Percentiles rank a stretch among this genome's conserved stretches.
Conservation (phyloP, 2,329 filamentous ascomycete genomes). For the Xylariaceae sp. region DNA sequence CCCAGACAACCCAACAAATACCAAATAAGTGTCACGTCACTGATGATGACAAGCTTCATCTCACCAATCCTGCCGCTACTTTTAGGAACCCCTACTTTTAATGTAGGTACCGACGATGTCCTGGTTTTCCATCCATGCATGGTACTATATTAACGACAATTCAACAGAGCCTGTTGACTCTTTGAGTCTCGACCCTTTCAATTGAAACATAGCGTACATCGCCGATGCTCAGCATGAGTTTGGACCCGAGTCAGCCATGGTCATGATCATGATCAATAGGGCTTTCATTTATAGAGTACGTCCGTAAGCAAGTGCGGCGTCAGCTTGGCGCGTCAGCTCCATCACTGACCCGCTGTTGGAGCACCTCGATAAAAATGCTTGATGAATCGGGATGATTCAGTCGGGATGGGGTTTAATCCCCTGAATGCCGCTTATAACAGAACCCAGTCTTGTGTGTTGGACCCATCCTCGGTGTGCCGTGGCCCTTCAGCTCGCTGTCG, state of each 20-base stretch:
- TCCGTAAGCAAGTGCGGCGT: slow-evolving; percentile 3
- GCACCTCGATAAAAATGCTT: neutral
- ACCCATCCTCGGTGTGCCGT: neutral
- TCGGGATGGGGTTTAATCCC: neutral
- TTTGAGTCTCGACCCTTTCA: neutral
- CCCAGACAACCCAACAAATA: slow-evolving; percentile 3
- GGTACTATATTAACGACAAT: no score
- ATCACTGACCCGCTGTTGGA: slow-evolving; percentile 3
- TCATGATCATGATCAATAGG: neutral
- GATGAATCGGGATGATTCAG: neutral
- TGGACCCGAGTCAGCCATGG: slow-evolving; percentile 2
- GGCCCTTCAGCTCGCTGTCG: neutral
- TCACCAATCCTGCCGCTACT: slow-evolving; percentile 6
- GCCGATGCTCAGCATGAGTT: neutral
- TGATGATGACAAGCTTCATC: slow-evolving; percentile 12
- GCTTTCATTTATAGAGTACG: slow-evolving; percentile 4
- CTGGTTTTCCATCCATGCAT: slow-evolving; percentile 1
- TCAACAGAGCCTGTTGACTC: neutral
- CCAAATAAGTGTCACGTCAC: slow-evolving; percentile 11
- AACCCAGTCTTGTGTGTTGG: neutral
- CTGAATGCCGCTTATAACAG: no score
- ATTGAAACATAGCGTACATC: neutral
- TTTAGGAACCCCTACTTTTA: no score
- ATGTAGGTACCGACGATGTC: neutral
- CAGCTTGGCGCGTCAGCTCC: slow-evolving; percentile 13